phyloP scores from a whole-genome alignment of 371 early-diverging fungal species.

The Chytridium lagenaria region DNA sequence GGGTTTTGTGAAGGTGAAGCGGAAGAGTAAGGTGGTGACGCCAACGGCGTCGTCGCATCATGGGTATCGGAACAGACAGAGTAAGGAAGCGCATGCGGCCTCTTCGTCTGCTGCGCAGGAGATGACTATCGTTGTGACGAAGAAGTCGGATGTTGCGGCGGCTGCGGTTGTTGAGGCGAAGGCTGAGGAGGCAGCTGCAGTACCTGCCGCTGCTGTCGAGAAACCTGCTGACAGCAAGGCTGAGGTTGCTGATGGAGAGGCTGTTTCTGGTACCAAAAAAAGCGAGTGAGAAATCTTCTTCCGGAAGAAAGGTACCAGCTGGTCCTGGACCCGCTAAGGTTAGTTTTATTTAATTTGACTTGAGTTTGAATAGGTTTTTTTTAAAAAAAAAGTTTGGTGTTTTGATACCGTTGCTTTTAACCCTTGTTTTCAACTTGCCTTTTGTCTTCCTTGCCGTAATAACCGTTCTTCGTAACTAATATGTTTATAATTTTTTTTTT shows the following conservation, averaged over 20 bases:
- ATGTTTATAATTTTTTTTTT: conserved; percentile 9
- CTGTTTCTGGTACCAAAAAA: conserved; percentile 3
- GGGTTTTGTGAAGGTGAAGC: conserved; percentile 44
- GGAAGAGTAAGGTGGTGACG: conserved; percentile 22
- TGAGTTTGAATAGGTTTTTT: background rate
- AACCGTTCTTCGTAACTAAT: too few relatives aligned
- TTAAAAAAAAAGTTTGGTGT: background rate
- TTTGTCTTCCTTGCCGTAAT: conserved; percentile 20
- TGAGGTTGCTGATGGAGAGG: background rate
- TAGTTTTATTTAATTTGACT: background rate
- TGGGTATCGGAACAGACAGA: background rate
- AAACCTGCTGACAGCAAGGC: background rate
- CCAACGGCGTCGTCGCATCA: background rate
- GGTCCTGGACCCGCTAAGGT: conserved; percentile 43
- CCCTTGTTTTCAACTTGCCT: background rate
- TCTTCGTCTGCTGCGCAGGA: background rate
- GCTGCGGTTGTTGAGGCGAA: background rate
- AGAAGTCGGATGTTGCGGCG: conserved; percentile 5
- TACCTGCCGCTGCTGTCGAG: background rate
- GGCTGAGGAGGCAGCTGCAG: background rate
- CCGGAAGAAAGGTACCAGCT: conserved; percentile 25
- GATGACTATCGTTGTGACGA: background rate
- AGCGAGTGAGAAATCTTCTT: conserved; percentile 1
- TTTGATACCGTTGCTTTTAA: background rate
- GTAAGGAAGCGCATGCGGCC: background rate